Evolutionary conservation across 2,329 filamentous ascomycete species (phyloP).

Genomic region (Chalaropsis thielavioides): DNA sequence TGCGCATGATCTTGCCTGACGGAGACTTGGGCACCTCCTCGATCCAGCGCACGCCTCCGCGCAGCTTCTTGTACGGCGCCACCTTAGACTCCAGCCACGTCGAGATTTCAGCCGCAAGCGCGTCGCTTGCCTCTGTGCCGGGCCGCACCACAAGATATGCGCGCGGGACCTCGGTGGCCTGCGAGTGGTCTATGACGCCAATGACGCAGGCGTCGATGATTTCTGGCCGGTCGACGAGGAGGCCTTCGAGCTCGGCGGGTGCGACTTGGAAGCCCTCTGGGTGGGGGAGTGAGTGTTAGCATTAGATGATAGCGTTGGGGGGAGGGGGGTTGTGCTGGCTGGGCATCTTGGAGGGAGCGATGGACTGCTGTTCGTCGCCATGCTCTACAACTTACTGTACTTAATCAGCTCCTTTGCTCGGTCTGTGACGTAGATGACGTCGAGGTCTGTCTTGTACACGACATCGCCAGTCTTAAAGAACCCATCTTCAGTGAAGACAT

Average conservation of each 20-base stretch:
- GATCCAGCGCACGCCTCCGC: conserved; percentile 55
- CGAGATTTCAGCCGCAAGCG: conserved; percentile 25
- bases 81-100: conserved; percentile 41
- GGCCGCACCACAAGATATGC: conserved; percentile 28
- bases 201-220: conserved; percentile 50
- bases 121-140: conserved; percentile 26
- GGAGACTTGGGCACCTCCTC: conserved; percentile 57
- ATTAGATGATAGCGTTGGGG: neutral
- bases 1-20: conserved; percentile 35
- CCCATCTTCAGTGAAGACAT: conserved; percentile 59
- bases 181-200: conserved; percentile 41
- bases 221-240: conserved; percentile 31
- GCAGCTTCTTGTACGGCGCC: conserved; percentile 51
- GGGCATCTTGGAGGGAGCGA: no score
- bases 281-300: conserved; percentile 27
- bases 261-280: conserved; percentile 53
- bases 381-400: conserved; percentile 32
- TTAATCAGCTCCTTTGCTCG: conserved; percentile 55
- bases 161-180: conserved; percentile 54
- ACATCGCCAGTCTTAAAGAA: conserved; percentile 90
- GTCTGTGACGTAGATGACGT: conserved; percentile 83
- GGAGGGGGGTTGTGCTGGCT: no score
- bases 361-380: neutral
- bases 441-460: conserved; percentile 59
- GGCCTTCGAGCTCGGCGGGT: conserved; percentile 48